Percentiles rank a stretch among this genome's conserved stretches.
Conservation (phyloP, 768 basidiomycete species). For the Saitozyma sp. region DNA sequence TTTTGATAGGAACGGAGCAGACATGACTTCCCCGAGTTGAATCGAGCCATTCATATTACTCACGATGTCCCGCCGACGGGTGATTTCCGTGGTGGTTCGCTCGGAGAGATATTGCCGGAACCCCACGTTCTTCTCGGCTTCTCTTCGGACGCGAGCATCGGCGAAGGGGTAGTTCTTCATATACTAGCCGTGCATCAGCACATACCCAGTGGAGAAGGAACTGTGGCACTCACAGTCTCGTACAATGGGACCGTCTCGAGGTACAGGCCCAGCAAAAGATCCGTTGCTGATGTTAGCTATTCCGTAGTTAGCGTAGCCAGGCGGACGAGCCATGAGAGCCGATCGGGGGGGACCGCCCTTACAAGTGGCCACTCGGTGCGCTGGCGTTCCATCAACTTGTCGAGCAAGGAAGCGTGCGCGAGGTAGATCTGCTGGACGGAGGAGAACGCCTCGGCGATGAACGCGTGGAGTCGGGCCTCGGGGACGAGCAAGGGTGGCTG, state of each 20-base stretch:
- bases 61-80: slow-evolving; percentile 47
- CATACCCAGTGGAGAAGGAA: background rate
- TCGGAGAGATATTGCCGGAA: slow-evolving; percentile 66
- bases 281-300: slow-evolving; percentile 38
- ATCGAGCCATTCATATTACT: slow-evolving; percentile 39
- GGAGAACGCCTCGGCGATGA: slow-evolving; percentile 45
- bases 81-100: slow-evolving; percentile 35
- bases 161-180: slow-evolving; percentile 72
- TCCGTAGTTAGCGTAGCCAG: background rate
- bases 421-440: slow-evolving; percentile 28
- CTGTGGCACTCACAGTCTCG: slow-evolving; percentile 30
- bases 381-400: slow-evolving; percentile 36
- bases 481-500: slow-evolving; percentile 35
- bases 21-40: background rate
- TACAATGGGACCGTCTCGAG: slow-evolving; percentile 34
- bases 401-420: slow-evolving; percentile 30
- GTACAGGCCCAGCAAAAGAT: slow-evolving; percentile 34
- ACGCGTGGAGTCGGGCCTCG: slow-evolving; percentile 29
- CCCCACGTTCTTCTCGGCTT: slow-evolving; percentile 66
- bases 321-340: background rate
- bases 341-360: background rate
- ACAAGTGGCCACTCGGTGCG: slow-evolving; percentile 45
- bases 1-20: slow-evolving; percentile 26
- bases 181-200: slow-evolving; percentile 24
- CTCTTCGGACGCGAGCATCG: slow-evolving; percentile 75